These are phyloP conservation scores for Boletus pseudo-olivaceus DNA, from an alignment of 768 basidiomycete genomes.

Conservation along the genomic window DNA sequence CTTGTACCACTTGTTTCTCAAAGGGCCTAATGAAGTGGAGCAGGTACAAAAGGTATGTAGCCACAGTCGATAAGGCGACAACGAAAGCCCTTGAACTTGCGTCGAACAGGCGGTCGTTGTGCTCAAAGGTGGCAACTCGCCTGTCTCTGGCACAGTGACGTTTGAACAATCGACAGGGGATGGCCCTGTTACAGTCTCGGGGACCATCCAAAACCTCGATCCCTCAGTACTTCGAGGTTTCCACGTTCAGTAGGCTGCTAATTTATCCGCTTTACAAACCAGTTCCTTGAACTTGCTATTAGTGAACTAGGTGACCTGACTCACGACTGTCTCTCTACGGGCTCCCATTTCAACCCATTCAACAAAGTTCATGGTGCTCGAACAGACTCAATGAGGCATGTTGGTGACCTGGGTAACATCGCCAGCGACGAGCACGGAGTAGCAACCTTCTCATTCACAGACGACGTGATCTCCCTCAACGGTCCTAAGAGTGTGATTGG, in stretches of 20 bases:
- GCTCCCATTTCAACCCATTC: constrained; percentile 76
- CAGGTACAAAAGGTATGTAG: constrained; percentile 21
- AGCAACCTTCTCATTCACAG: constrained; percentile 56
- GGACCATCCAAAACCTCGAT: constrained; percentile 58
- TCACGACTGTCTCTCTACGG: constrained; percentile 64
- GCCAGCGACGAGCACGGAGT: constrained; percentile 54
- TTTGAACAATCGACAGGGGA: constrained; percentile 54
- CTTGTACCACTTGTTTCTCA: constrained; percentile 20
- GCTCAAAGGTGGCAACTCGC: constrained; percentile 52
- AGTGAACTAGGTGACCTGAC: constrained; percentile 56
- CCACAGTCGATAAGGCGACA: not conserved
- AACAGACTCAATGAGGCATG: constrained; percentile 52
- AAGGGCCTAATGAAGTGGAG: constrained; percentile 8
- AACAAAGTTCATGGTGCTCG: constrained; percentile 64
- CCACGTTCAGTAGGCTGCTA: constrained; percentile 67
- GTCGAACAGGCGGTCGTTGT: constrained; percentile 51
- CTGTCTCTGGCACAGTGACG: constrained; percentile 59
- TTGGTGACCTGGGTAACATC: constrained; percentile 78
- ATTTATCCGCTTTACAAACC: constrained; percentile 10
- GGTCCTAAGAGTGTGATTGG: constrained; percentile 69
- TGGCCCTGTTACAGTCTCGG: constrained; percentile 58
- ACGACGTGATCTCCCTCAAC: constrained; percentile 60
- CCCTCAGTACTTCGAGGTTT: constrained; percentile 63
- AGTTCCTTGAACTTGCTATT: constrained; percentile 6
- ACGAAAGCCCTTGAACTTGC: not conserved